Base-by-base conservation (phyloP, 352 stramenopile species). In the Phytophthora tentaculata region DNA sequence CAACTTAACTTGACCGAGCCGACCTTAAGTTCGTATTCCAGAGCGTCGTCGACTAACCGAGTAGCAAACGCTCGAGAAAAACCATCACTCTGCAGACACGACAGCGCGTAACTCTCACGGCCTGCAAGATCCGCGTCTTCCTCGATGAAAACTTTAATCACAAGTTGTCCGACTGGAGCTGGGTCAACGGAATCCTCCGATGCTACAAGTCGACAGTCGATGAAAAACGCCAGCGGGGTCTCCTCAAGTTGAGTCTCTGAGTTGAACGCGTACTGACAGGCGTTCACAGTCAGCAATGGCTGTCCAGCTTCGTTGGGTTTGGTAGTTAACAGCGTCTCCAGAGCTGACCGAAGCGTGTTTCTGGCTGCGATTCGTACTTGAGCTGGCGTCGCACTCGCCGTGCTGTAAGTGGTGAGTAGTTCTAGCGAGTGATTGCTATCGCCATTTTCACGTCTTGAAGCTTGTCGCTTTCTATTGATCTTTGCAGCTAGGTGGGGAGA, bases 61-160 rank as follows among this genome's bases (percentile, higher is more conserved):
- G 77, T 71, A 3, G 77, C 77, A 20, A 83, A 84, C 7, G 43
- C 62, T 22, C 57, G 23, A 12, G 72, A 72, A 0, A 61, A 67
- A 2, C 63, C 57, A 23, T 71, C 61, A 2, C 74, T 65, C 32
- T 86, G 72, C 44, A 89, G 63, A 5, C 76, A 72, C 1, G 76
- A 74, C 5, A 91, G 69, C 9, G 83, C 78, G 22, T 81, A 82
- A 41, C 79, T 88, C 58, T 91, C 83, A 19, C 76, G 76, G 2
- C 73, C 77, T 9, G 77, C 81, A 22, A 84, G 58, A 47, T 77
- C 73, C 1, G 79, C 66, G 41, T 91, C 83, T 32, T 84, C 76
- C 48, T 90, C 77, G 20, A 86, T 69, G 61, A 86, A 91, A 32
- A 91, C 51, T 61, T 90, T 89, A 22, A 91, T 57, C 35, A 74